Evolutionary conservation across 768 basidiomycete genomes (phyloP).

Genomic region (Krasilnikovozyma curviuscula): DNA sequence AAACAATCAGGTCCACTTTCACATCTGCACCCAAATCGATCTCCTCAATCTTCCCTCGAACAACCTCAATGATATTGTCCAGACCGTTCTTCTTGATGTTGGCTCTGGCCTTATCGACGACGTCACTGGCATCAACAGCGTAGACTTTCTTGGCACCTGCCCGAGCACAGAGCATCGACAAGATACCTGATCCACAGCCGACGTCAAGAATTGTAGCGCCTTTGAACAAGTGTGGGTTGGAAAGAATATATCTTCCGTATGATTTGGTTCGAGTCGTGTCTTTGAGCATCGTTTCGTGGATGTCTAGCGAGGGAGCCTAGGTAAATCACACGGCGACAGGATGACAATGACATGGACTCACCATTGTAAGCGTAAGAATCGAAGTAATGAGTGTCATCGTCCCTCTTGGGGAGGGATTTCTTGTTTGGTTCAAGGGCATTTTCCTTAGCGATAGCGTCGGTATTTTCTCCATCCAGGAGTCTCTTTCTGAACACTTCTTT

Average conservation of each 20-base stretch:
- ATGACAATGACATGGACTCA: constrained; percentile 22
- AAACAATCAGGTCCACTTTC: constrained; percentile 82
- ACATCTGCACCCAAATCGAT: constrained; percentile 52
- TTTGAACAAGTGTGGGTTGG: constrained; percentile 58
- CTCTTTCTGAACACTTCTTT: not conserved
- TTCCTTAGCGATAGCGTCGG: constrained; percentile 24
- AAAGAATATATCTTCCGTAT: constrained; percentile 77
- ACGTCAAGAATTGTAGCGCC: constrained; percentile 82
- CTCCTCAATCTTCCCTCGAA: constrained; percentile 79
- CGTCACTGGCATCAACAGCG: constrained; percentile 74
- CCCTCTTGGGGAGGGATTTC: constrained; percentile 31
- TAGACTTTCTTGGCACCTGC: constrained; percentile 79
- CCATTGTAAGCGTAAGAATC: constrained; percentile 75
- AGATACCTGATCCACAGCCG: constrained; percentile 85
- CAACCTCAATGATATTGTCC: constrained; percentile 58
- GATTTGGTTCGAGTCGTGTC: constrained; percentile 85
- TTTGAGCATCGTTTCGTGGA: too few species aligned
- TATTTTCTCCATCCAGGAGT: constrained; percentile 27
- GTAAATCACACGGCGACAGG: not conserved
- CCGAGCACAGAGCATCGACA: constrained; percentile 72
- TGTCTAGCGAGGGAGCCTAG: not conserved
- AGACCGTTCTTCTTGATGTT: constrained; percentile 58
- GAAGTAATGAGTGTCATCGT: constrained; percentile 90
- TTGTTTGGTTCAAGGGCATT: constrained; percentile 16
- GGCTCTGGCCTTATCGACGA: constrained; percentile 53